A percentile compares a stretch with the other conserved stretches of the same genome.
These are phyloP conservation scores for Lojkania enalia DNA, from an alignment of 2,329 filamentous ascomycete genomes.

Conservation along the genomic window DNA sequence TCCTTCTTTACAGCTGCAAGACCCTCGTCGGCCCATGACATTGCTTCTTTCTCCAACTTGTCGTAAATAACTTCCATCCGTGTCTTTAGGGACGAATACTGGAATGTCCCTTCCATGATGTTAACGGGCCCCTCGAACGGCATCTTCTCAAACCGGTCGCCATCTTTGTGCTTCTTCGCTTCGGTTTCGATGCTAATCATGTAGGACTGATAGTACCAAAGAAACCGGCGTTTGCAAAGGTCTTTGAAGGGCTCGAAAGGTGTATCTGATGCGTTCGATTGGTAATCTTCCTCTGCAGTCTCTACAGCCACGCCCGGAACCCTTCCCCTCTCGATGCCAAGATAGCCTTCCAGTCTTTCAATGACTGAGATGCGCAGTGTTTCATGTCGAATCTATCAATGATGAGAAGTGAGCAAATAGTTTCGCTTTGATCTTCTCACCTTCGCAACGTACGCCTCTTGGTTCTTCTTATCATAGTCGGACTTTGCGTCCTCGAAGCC, in stretches of 20 bases:
- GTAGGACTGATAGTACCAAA: constrained; percentile 96
- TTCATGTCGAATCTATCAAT: constrained; percentile 76
- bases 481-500: constrained; percentile 80
- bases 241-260: constrained; percentile 88
- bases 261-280: constrained; percentile 54
- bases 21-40: constrained; percentile 72
- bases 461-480: constrained; percentile 70
- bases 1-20: constrained; percentile 65
- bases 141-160: constrained; percentile 73
- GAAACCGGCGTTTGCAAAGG: constrained; percentile 84
- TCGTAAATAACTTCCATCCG: constrained; percentile 71
- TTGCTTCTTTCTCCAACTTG: constrained; percentile 71
- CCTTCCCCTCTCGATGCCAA: constrained; percentile 61
- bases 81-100: constrained; percentile 73
- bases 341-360: constrained; percentile 77
- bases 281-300: constrained; percentile 56
- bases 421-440: neutral
- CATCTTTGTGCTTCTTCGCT: constrained; percentile 63
- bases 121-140: constrained; percentile 82
- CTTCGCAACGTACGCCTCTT: constrained; percentile 77
- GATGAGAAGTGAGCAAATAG: neutral
- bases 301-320: constrained; percentile 47
- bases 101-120: constrained; percentile 82
- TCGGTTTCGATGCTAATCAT: constrained; percentile 70
- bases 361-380: constrained; percentile 84